These are phyloP conservation scores for Aureobasidium sp. DNA, from an alignment of 2,329 filamentous ascomycete genomes.

Conservation along the genomic window DNA sequence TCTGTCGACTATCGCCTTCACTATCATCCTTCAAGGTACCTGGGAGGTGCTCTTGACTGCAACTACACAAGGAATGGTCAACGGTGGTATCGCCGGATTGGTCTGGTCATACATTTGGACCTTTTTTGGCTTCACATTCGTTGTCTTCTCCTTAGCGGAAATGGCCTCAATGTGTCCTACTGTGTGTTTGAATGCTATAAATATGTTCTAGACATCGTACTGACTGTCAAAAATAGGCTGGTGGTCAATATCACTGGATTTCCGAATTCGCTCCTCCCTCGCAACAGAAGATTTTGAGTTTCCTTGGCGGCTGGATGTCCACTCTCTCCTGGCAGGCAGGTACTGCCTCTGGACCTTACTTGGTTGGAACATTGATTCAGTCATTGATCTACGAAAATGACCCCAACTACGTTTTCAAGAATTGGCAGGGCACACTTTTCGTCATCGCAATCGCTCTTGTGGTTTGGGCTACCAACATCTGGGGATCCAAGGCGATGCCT, in stretches of 20 bases:
- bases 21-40: slow-evolving; percentile 11
- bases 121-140: slow-evolving; percentile 13
- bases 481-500: slow-evolving; percentile 27
- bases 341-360: slow-evolving; percentile 26
- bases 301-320: slow-evolving; percentile 27
- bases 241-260: slow-evolving; percentile 22
- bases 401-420: slow-evolving; percentile 20
- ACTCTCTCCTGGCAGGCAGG: slow-evolving; percentile 30
- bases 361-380: slow-evolving; percentile 29
- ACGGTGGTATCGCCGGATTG: slow-evolving; percentile 27
- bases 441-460: slow-evolving; percentile 40
- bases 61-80: slow-evolving; percentile 12
- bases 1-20: slow-evolving; percentile 12
- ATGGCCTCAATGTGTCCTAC: slow-evolving; percentile 26
- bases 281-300: slow-evolving; percentile 17
- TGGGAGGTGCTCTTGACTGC: slow-evolving; percentile 11
- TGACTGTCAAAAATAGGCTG: slow-evolving; percentile 10
- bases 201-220: neutral
- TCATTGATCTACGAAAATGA: slow-evolving; percentile 27
- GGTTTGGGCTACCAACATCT: slow-evolving; percentile 36
- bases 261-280: slow-evolving; percentile 13
- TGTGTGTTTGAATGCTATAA: neutral
- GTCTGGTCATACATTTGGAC: slow-evolving; percentile 24
- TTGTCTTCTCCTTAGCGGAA: slow-evolving; percentile 27
- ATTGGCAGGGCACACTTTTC: slow-evolving; percentile 43